Base-by-base conservation (phyloP, 2,329 filamentous ascomycete species). In the Fusarium chaquense region DNA sequence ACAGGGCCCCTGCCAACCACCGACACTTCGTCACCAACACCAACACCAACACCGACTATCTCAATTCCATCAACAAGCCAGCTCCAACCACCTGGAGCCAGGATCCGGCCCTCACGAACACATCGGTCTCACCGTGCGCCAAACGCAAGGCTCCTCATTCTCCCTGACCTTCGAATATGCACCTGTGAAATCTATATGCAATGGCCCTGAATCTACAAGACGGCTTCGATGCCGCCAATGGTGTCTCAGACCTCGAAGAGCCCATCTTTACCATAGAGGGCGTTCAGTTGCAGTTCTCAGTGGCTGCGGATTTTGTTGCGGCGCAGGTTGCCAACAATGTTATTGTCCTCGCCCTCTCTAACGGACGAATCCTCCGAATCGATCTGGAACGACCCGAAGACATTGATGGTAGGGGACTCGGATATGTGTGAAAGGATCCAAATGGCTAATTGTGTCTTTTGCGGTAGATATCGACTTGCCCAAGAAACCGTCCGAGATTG, bases 291-390 rank as follows among this genome's bases (percentile, higher is more conserved):
- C 93, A 96, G 79, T 99, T 99, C 85, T 91, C 93, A 64, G 91
- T 98, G 75, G 93, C 95, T 3, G 94, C 95, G 71, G 93, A 98
- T 80, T 98, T 99, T 78, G 96, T 97, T 49, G 94, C 96, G 20
- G 94, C 94, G 41, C 94, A 98, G 81, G 95, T 98, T 58, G 94
- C 95, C 70, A 98, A 99, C 81, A 98, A 99, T 84, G 94, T 98
- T 66, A 87, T 99, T 60, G 90, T 98, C 24, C 85, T 99, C 53
- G 96, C 96, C 41, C 87, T 99, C 38, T 95, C 94, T 7, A 98
- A 95, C 62, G 93, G 94, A 52, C 91, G 95, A 73, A 96, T 99
- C 69, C 84, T 99, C 63, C 90, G 96, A 65, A 99, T 99, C 79
- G 96, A 98, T 78, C 84, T 98, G 53, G 94, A 98, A 80, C 93